phyloP scores from a whole-genome alignment of 192 early-diverging fungal species.

The Linnemannia hyalina region DNA sequence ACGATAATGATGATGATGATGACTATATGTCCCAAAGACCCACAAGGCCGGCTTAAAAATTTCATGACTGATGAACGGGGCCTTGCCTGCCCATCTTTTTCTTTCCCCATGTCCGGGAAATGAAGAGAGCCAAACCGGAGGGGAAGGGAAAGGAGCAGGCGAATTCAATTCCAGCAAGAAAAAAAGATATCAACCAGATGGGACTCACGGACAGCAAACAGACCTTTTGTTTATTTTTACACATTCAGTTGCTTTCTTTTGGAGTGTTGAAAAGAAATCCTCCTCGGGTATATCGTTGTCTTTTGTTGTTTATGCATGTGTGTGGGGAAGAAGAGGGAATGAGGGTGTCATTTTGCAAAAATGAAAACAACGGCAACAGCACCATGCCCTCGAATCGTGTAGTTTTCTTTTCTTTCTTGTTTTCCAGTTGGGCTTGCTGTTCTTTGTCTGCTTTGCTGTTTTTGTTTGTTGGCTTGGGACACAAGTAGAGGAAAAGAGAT shows the following conservation, averaged over 20 bases:
- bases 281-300: slow-evolving; percentile 4
- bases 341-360: no score
- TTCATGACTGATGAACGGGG: neutral
- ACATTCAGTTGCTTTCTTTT: neutral
- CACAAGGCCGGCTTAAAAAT: neutral
- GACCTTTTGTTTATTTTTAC: neutral
- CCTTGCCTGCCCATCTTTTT: neutral
- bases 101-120: neutral
- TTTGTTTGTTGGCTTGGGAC: neutral
- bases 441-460: neutral
- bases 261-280: neutral
- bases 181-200: neutral
- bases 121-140: neutral
- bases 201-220: neutral
- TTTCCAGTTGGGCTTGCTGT: neutral
- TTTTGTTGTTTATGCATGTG: no score
- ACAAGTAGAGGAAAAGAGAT: neutral
- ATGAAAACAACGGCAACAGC: no score
- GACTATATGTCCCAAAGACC: neutral
- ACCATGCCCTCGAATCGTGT: no score
- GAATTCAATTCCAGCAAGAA: neutral
- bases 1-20: no score
- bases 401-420: no score
- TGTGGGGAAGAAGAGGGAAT: no score
- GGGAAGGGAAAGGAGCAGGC: neutral